Evolutionary conservation across 352 stramenopile genomes (phyloP).

Genomic region (Phytophthora syringae): DNA sequence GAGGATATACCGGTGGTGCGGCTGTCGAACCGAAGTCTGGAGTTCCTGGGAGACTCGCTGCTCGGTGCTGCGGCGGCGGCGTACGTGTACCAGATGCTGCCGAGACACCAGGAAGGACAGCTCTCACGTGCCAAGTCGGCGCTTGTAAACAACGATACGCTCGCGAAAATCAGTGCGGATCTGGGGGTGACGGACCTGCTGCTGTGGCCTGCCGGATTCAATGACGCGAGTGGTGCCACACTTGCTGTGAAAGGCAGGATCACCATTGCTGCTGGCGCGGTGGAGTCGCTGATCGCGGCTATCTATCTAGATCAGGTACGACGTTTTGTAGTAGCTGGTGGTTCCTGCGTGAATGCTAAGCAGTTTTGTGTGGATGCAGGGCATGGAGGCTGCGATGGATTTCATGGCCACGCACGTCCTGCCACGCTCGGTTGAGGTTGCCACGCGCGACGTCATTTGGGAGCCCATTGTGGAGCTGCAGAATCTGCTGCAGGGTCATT

Average conservation of each 20-base stretch:
- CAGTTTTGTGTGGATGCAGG: conserved; percentile 30
- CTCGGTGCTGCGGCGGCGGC: conserved; percentile 65
- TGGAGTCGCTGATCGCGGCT: conserved; percentile 81
- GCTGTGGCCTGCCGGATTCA: conserved; percentile 61
- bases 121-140: conserved; percentile 71
- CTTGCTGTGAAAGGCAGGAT: conserved; percentile 56
- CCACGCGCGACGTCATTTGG: conserved; percentile 57
- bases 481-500: conserved; percentile 69
- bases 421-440: conserved; percentile 59
- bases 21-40: conserved; percentile 81
- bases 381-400: conserved; percentile 63
- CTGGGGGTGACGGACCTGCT: conserved; percentile 68
- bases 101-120: conserved; percentile 74
- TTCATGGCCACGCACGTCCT: conserved; percentile 75
- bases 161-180: conserved; percentile 69
- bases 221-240: conserved; percentile 29
- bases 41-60: conserved; percentile 85
- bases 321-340: background rate
- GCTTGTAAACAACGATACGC: conserved; percentile 80
- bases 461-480: conserved; percentile 73
- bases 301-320: conserved; percentile 76
- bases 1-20: conserved; percentile 55
- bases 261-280: conserved; percentile 77
- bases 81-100: conserved; percentile 80
- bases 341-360: background rate